Evolutionary conservation across 208 protist genomes (phyloP), one percentile per base, ranked within the genome.

Genomic region (Naegleria gruberi): DNA sequence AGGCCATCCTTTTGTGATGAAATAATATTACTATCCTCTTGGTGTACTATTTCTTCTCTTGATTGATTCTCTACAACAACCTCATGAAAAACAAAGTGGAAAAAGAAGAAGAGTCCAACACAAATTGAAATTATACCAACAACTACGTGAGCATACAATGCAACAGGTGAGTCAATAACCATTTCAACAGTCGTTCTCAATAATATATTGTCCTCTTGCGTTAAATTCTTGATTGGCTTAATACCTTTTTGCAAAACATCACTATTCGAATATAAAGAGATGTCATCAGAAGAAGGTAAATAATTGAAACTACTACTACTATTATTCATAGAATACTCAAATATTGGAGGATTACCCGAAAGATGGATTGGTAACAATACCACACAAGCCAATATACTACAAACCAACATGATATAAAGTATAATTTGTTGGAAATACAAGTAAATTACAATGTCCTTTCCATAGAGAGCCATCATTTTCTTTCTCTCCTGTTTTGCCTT

Each of bases 131-230:
- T 19, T 34, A 45, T 40, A 17, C 12, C 15, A 8, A 84, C 34
- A 45, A 41, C 42, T 44, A 84, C 15, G 44, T 84, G 81, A 44
- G 42, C 81, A 84, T 84, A 84, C 12, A 84, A 26, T 84, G 42
- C 44, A 30, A 45, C 7, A 19, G 34, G 42, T 26, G 81, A 84
- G 5, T 42, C 30, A 26, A 15, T 26, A 0, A 84, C 81, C 81
- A 84, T 84, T 41, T 41, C 81, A 84, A 84, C 30, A 5, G 41
- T 84, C 37, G 81, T 84, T 84, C 81, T 84, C n/a, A 84, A 26
- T 30, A 84, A 23, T 26, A 43, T 23, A 43, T 34, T 84, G 30
- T 84, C 81, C 44, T 84, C 81, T 84, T 84, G 81, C 2, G 81
- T 84, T 44, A 42, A 30, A 30, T 84, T 84, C 30, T 65, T 65